Conservation (phyloP, 2,329 filamentous ascomycete species). For the Fusarium euwallaceae region DNA sequence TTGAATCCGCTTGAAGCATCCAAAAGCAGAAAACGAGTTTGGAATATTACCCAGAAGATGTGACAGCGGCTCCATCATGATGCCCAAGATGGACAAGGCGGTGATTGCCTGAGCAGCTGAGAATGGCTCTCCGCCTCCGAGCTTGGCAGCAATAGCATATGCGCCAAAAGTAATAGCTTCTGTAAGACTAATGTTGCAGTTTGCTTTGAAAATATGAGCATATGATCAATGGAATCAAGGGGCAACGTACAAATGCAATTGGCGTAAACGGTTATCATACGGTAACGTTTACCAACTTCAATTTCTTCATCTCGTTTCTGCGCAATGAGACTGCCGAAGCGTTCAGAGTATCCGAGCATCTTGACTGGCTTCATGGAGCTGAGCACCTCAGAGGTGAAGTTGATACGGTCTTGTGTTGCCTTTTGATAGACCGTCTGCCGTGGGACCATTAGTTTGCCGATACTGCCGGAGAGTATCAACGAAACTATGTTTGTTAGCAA, state of each 20-base stretch:
- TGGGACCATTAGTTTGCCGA: conserved; percentile 45
- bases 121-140: conserved; percentile 43
- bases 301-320: conserved; percentile 47
- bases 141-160: conserved; percentile 47
- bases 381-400: conserved; percentile 50
- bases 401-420: conserved; percentile 51
- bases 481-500: conserved; percentile 34
- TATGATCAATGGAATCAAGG: no score
- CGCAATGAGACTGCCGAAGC: conserved; percentile 42
- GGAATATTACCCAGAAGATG: conserved; percentile 45
- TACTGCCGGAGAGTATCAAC: conserved; percentile 34
- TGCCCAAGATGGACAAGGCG: conserved; percentile 47
- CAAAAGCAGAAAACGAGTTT: conserved; percentile 45
- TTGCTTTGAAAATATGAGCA: conserved; percentile 22
- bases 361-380: conserved; percentile 52
- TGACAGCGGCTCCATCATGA: conserved; percentile 47
- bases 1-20: conserved; percentile 50
- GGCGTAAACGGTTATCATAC: conserved; percentile 43
- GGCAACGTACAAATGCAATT: conserved; percentile 46
- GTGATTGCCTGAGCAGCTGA: conserved; percentile 50
- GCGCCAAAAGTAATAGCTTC: conserved; percentile 50
- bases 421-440: conserved; percentile 50
- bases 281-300: conserved; percentile 42
- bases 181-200: conserved; percentile 45
- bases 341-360: conserved; percentile 50